Evolutionary conservation across 495 filamentous ascomycete genomes (phyloP), one percentile per base, ranked within the genome.

Genomic region (Ramalina peruviana): DNA sequence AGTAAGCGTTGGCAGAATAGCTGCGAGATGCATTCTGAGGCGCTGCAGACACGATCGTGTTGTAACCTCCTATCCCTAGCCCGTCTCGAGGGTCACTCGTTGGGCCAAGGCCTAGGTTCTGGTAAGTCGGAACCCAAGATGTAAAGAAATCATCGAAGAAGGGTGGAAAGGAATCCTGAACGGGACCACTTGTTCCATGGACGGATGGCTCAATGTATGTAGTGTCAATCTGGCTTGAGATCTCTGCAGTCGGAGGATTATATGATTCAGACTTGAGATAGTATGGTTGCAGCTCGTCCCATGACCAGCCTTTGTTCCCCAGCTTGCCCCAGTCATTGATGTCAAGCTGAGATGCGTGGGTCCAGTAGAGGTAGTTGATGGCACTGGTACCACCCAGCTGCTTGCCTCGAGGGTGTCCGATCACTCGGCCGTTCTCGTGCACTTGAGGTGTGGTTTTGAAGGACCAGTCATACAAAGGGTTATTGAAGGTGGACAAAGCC

Each of bases 301-400:
- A 80, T 43, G 68, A 64, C 78, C 77, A 80, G 21, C 69, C 71
- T 7, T 59, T 46, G 43, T 74, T 80, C 3, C 74, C 74, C 19
- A 77, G 58, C 6, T 62, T 60, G 3, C 59, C 69, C 77, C 76
- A 80, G 11, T 63, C 66, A 42, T 79, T 73, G 20, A 79, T 62
- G 47, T 69, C 67, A 9, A 52, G 61, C 33, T 64, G 66, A 20
- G 68, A 65, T 0, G 69, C 60, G 39, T 72, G 65, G 13, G 74
- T 66, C 54, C 66, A 68, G 54, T 72, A 68, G 41, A 67, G 61
- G 36, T 70, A 71, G 49, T 80, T 82, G 50, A 82, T 64, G 6
- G 67, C 68, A 9, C 74, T 79, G 15, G 73, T 73, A 4, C 78
- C 80, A 11, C 79, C 80, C 3, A 67, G 60, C 6, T 60, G 60